Conservation (phyloP, 2,329 filamentous ascomycete genomes). For the Cyphellophora attinorum region DNA sequence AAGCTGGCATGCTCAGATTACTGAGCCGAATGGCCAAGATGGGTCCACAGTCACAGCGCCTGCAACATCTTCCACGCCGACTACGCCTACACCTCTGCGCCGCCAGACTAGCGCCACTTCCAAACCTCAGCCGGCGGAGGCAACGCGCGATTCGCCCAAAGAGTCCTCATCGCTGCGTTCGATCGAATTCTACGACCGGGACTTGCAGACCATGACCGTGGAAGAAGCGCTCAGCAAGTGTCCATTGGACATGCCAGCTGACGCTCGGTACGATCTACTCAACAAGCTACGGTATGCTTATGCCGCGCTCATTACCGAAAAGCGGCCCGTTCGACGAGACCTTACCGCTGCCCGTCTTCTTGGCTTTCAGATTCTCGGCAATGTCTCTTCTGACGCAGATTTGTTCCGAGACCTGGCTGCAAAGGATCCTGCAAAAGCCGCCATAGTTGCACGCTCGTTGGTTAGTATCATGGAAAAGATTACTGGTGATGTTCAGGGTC, state of each 20-base stretch:
- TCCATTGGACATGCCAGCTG: conserved; percentile 57
- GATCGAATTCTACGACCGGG: conserved; percentile 11
- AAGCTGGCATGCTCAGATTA: background rate
- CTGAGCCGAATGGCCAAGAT: conserved; percentile 16
- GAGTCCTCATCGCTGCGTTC: background rate
- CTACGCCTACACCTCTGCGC: conserved; percentile 70
- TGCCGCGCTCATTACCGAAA: conserved; percentile 57
- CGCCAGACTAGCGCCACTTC: conserved; percentile 32
- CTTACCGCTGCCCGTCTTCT: conserved; percentile 73
- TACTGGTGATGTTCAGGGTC: no score
- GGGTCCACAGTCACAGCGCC: conserved; percentile 18
- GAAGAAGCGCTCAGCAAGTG: conserved; percentile 30
- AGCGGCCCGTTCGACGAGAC: conserved; percentile 62
- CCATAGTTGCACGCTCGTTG: no score
- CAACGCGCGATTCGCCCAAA: background rate
- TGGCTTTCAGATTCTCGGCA: conserved; percentile 82
- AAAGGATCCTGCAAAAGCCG: conserved; percentile 74
- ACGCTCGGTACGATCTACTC: conserved; percentile 73
- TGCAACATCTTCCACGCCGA: conserved; percentile 41
- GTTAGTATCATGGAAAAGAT: no score
- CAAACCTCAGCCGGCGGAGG: background rate
- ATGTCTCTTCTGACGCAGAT: conserved; percentile 72
- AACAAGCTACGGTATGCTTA: conserved; percentile 76
- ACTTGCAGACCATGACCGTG: conserved; percentile 13
- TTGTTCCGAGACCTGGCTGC: conserved; percentile 80